A percentile compares a stretch with the other conserved stretches of the same genome.
Evolutionary conservation across 805 yeast species (phyloP).

Genomic region (Lachancea sp.): DNA sequence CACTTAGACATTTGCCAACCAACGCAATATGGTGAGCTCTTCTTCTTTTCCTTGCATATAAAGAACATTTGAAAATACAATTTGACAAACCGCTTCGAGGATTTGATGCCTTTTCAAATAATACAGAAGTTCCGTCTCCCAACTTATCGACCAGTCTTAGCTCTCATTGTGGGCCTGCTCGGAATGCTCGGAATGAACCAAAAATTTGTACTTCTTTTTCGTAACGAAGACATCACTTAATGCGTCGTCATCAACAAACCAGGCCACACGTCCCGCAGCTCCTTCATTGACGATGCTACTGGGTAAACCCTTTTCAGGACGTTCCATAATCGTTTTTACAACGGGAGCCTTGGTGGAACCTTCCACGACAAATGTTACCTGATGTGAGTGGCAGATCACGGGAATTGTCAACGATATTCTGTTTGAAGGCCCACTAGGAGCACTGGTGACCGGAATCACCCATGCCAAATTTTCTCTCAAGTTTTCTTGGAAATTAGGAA

Average conservation of each 20-base stretch:
- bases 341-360: conserved; percentile 94
- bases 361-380: conserved; percentile 92
- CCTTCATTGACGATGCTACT: conserved; percentile 89
- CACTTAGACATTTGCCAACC: no score
- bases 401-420: conserved; percentile 91
- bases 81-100: neutral
- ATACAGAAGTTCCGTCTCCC: neutral
- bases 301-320: conserved; percentile 95
- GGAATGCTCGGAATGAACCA: conserved; percentile 2
- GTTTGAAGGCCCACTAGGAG: conserved; percentile 81
- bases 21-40: no score
- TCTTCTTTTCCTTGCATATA: no score
- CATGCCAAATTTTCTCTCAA: conserved; percentile 87
- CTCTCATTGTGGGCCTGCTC: neutral
- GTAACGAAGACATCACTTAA: conserved; percentile 60
- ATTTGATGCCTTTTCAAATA: neutral
- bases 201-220: conserved; percentile 27
- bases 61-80: no score
- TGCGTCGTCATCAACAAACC: conserved; percentile 97
- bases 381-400: conserved; percentile 86
- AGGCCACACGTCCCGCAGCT: conserved; percentile 92
- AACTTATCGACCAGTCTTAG: neutral
- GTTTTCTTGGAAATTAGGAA: conserved; percentile 80
- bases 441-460: conserved; percentile 88
- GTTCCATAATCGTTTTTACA: conserved; percentile 84